phyloP scores from a whole-genome alignment of 176 grass and related monocot genomes.

The Lolium perenne region DNA sequence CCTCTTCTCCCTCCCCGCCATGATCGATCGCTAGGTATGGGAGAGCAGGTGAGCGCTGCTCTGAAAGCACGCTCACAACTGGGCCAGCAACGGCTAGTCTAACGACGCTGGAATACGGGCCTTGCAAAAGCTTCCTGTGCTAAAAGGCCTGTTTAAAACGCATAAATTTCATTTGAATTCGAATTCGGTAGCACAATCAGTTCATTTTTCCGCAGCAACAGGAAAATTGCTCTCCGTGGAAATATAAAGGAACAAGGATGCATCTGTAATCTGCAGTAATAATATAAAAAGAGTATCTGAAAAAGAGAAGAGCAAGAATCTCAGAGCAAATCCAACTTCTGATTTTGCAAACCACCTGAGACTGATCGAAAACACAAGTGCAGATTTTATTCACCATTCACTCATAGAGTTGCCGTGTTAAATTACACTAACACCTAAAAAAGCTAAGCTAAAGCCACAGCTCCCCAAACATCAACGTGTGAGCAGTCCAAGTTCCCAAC shows the following conservation, averaged over 20 bases:
- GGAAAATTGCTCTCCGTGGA: neutral
- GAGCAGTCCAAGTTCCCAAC: constrained; percentile 9
- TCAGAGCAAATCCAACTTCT: neutral
- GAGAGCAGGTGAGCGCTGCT: constrained; percentile 19
- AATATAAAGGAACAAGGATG: neutral
- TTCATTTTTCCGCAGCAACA: neutral
- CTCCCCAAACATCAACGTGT: constrained; percentile 9
- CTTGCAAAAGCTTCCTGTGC: neutral
- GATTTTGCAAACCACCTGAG: neutral
- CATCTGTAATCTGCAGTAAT: neutral
- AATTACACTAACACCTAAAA: constrained; percentile 52
- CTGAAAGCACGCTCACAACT: neutral
- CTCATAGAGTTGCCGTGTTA: constrained; percentile 33
- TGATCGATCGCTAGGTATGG: neutral
- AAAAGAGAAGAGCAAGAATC: neutral
- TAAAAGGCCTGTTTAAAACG: neutral
- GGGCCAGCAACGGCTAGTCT: constrained; percentile 31
- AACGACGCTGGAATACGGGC: neutral
- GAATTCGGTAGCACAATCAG: neutral
- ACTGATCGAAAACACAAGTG: constrained; percentile 6
- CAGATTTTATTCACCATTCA: constrained; percentile 40
- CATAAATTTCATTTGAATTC: neutral
- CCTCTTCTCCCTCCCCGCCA: constrained; percentile 48
- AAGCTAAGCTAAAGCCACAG: constrained; percentile 32
- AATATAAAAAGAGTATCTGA: neutral